Conservation (phyloP, 1,139 yeast genomes). For the Petasospora fabianii region DNA sequence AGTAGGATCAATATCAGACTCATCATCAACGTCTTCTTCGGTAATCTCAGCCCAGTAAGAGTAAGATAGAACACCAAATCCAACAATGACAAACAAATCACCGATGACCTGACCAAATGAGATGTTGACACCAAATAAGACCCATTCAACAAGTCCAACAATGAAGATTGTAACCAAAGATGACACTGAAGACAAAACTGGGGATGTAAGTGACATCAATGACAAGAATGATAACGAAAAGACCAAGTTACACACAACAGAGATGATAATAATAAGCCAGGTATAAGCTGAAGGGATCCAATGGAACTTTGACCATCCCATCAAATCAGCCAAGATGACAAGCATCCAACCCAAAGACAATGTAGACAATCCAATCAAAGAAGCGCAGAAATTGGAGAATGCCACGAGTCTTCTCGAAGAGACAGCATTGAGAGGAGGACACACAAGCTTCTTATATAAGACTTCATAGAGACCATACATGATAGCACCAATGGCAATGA, state of each 20-base stretch:
- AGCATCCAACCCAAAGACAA: conserved; percentile 45
- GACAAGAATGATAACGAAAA: conserved; percentile 75
- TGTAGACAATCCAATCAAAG: conserved; percentile 59
- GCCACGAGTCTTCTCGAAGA: conserved; percentile 55
- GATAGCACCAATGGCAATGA: conserved; percentile 76
- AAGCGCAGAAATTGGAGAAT: conserved; percentile 54
- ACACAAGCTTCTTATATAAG: conserved; percentile 66
- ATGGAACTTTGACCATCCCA: conserved; percentile 57
- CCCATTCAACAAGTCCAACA: conserved; percentile 78
- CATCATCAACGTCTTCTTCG: conserved; percentile 58
- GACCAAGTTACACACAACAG: conserved; percentile 57
- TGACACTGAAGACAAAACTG: conserved; percentile 81
- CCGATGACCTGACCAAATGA: conserved; percentile 51
- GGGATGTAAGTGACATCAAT: conserved; percentile 80
- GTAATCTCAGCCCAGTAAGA: conserved; percentile 75
- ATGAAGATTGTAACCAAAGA: conserved; percentile 73
- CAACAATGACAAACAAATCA: conserved; percentile 55
- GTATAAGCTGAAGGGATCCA: conserved; percentile 43
- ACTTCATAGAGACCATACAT: conserved; percentile 86
- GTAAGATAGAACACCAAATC: conserved; percentile 64
- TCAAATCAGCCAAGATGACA: conserved; percentile 47
- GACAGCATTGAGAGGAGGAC: conserved; percentile 61
- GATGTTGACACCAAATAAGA: conserved; percentile 55
- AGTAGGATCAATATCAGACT: conserved; percentile 25
- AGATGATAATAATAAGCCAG: conserved; percentile 46